Conservation (phyloP, 176 grass and related monocot species). For the Oryza meridionalis region DNA sequence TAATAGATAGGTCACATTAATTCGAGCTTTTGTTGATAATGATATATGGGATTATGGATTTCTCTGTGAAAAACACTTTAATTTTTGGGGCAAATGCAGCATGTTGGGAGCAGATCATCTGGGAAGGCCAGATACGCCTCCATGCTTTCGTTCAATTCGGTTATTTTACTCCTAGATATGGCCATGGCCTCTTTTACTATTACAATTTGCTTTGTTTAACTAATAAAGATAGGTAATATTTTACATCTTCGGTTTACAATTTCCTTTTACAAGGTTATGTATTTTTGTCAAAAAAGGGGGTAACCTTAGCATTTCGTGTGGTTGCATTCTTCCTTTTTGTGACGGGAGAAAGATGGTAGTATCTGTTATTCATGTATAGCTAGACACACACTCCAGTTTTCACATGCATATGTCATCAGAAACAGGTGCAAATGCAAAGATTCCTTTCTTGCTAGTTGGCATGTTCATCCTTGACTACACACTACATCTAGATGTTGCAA, state of each 20-base stretch:
- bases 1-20: background rate
- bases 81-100: background rate
- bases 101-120: background rate
- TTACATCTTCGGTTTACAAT: background rate
- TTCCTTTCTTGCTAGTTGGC: background rate
- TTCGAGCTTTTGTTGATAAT: background rate
- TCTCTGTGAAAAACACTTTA: background rate
- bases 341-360: background rate
- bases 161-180: background rate
- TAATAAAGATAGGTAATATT: background rate
- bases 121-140: background rate
- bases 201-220: background rate
- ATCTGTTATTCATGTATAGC: background rate
- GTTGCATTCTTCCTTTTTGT: background rate
- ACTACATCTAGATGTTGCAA: background rate
- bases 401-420: background rate
- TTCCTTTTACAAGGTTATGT: background rate
- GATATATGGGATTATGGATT: background rate
- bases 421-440: constrained; percentile 2
- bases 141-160: background rate
- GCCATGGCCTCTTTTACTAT: background rate
- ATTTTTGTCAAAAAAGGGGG: background rate
- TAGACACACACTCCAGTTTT: background rate
- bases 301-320: background rate
- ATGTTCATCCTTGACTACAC: constrained; percentile 2